Evolutionary conservation across 2,329 filamentous ascomycete genomes (phyloP).

Genomic region (Hymenoscyphus fraxineus): DNA sequence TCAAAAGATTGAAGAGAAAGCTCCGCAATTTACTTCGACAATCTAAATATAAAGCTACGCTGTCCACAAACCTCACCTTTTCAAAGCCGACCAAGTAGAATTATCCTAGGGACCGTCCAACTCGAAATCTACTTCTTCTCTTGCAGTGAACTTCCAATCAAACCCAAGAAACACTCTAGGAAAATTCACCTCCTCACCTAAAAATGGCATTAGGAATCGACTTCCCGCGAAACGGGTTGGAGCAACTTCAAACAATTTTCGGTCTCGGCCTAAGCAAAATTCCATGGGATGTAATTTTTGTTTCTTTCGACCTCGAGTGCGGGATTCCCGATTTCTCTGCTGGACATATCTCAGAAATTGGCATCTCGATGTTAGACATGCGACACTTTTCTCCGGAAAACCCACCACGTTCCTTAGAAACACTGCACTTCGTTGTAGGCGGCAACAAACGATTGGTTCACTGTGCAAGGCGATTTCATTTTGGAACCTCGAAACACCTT

Average conservation of each 20-base stretch:
- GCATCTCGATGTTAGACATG: not conserved
- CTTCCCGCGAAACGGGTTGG: not conserved
- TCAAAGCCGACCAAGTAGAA: too few relatives aligned
- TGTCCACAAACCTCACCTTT: too few relatives aligned
- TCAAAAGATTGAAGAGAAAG: too few relatives aligned
- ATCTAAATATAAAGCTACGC: too few relatives aligned
- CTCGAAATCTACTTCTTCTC: too few relatives aligned
- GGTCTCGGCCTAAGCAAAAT: not conserved
- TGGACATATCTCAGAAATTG: not conserved
- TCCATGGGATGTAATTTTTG: not conserved
- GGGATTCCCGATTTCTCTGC: not conserved
- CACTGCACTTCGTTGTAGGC: not conserved
- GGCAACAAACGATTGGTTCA: not conserved
- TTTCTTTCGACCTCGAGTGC: not conserved
- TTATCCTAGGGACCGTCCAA: too few relatives aligned
- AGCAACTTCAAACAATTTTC: not conserved
- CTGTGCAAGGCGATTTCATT: not conserved
- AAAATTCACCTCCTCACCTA: too few relatives aligned
- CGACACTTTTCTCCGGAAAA: not conserved
- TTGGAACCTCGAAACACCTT: not conserved
- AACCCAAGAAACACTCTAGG: too few relatives aligned
- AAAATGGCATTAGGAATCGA: not conserved
- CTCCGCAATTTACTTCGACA: too few relatives aligned
- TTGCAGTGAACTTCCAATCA: too few relatives aligned
- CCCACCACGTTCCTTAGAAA: not conserved